phyloP scores from a whole-genome alignment of 2,329 filamentous ascomycete species.

The Raffaelea albimanens region DNA sequence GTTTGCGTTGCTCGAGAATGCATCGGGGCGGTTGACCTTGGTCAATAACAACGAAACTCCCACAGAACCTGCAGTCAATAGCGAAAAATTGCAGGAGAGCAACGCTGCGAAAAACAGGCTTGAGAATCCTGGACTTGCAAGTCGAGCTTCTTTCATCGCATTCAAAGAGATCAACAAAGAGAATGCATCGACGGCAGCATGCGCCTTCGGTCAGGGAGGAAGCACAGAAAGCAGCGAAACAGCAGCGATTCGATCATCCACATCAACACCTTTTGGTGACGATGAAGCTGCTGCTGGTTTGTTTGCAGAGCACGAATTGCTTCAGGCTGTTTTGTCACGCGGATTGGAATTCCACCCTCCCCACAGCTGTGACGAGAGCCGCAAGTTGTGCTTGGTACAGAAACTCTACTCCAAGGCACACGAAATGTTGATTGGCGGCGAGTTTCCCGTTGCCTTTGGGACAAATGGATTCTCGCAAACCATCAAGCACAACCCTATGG shows the following conservation, averaged over 20 bases:
- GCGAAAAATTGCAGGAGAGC: no score
- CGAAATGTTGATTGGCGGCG: slow-evolving; percentile 8
- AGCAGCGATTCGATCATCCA: neutral
- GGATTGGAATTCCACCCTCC: neutral
- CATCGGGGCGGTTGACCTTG: neutral
- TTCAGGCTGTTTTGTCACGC: slow-evolving; percentile 5
- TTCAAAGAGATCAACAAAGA: slow-evolving; percentile 1
- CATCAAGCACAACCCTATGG: slow-evolving; percentile 1
- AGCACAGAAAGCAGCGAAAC: neutral
- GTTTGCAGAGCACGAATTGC: slow-evolving; percentile 7
- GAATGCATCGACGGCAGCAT: neutral
- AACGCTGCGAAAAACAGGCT: no score
- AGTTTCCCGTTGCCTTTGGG: neutral
- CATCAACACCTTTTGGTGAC: neutral
- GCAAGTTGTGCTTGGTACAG: slow-evolving; percentile 3
- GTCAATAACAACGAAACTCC: no score
- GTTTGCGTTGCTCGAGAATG: neutral
- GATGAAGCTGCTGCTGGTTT: neutral
- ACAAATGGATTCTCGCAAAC: neutral
- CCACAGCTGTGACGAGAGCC: neutral
- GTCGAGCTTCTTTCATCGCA: neutral
- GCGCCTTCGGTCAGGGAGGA: neutral
- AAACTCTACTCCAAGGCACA: slow-evolving; percentile 3
- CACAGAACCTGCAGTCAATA: no score
- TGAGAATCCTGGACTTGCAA: neutral